Evolutionary conservation across 257 asterid species (phyloP), one percentile per base, ranked within the genome.

Genomic region (Cynanchum wilfordii): DNA sequence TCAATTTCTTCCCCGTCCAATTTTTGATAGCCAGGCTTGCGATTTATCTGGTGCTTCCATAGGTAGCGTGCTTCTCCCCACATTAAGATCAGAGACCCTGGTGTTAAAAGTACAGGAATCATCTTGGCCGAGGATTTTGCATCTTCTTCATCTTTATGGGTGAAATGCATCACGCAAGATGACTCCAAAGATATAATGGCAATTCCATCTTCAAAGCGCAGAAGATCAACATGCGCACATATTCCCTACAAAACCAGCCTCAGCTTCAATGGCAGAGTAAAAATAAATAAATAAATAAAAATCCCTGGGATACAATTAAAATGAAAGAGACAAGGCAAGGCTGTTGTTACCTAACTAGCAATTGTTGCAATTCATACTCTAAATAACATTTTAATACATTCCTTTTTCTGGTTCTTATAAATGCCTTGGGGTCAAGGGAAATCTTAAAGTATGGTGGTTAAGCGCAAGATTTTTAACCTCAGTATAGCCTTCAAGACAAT

Each of bases 151-250:
- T 27, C 75, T 3, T 13, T 20, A 50, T 51, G 78, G 75, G 81
- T 83, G 50, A 94, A 94, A 78, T 84, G 97, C 97, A 94, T 91
- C 19, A 91, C 87, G 16, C 97, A 88, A 25, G 92, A 75, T 10
- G 97, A 91, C 65, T 89, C 95, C 85, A 91, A 70, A 5, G 97
- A 89, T 70, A 91, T 62, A 9, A 91, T 81, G 49, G 99, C 95
- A 57, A 94, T 94, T 44, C 98, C 99, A 71, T 94, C 99, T 55
- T 90, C 95, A 55, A 91, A 91, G 17, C 96, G 82, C 98, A 89
- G 78, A 36, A 91, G 96, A 79, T 94, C 99, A 70, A 94, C 95
- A 70, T 94, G 99, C 4, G 95, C 90, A 75, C 89, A 63, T 13
- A 94, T 94, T 25, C 99, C 99, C 99, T 94, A 79, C 73, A 79